Evolutionary conservation across 2,329 filamentous ascomycete genomes (phyloP), one percentile per base, ranked within the genome.

Genomic region (Ramularia collo-cygni): DNA sequence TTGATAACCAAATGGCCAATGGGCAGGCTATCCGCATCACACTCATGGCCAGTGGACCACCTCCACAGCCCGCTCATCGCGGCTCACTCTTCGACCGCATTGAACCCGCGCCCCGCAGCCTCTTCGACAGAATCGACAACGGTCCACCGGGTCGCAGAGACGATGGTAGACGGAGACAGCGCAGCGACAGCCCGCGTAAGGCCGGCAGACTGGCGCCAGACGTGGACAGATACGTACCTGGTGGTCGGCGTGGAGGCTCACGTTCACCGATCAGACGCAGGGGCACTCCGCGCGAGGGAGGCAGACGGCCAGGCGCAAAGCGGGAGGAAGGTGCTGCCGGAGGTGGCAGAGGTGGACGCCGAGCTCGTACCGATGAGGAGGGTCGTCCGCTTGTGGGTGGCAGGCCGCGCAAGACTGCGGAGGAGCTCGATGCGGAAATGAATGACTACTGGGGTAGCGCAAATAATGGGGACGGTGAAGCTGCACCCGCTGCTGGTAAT

Each of bases 371-470:
- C 21, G 68, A 68, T 33, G 70, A 68, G 13, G 72, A 76, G 38
- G 74, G 75, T 6, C 48, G 58, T 30, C 48, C 54, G 4, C 32
- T 55, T 9, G 57, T 56, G 5, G 56, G 58, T 31, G 61, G 61
- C 28, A 75, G 85, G 35, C 73, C 79, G 2, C 83, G 79, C 65
- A 95, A 94, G 75, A 95, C 89, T 0, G 83, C 88, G 52, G 85
- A 94, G 55, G 86, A 95, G 61, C 71, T 95, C 28, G 89, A 95
- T 61, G 86, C 85, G n/a, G 89, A 95, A 66, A 95, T 95, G 89
- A 87, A 82, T 19, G 86, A 95, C 59, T 95, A 95, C 64, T 95
- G 87, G 70, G 80, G 62, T 54, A 34, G 59, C 54, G 41, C 62
- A 54, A 33, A 58, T 10, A 24, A 24, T 24, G 21, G 21, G n/a